These are phyloP conservation scores for Friedmanniomyces simplex DNA, from an alignment of 495 filamentous ascomycete species.

Conservation along the genomic window DNA sequence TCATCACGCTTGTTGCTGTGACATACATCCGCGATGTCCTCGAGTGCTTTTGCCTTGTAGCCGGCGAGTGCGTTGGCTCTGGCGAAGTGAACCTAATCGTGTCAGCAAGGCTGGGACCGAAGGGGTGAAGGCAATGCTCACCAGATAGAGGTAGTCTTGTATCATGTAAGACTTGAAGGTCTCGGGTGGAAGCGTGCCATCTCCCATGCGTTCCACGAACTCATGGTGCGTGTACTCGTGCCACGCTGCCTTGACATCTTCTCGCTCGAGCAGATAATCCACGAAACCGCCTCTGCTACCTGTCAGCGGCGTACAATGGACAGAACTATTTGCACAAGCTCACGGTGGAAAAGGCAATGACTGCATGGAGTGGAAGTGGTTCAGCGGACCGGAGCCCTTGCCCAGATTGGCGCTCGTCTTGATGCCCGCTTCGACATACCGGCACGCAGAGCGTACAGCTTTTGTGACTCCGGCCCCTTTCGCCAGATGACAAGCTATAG, in stretches of 20 bases:
- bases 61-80: conserved; percentile 71
- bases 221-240: conserved; percentile 62
- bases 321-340: conserved; percentile 24
- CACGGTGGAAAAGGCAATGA: conserved; percentile 74
- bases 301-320: not conserved
- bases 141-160: conserved; percentile 83
- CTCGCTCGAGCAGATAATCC: conserved; percentile 69
- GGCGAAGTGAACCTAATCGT: conserved; percentile 64
- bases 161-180: conserved; percentile 77
- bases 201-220: conserved; percentile 66
- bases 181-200: conserved; percentile 59
- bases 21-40: conserved; percentile 52
- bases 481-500: conserved; percentile 80
- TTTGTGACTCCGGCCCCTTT: conserved; percentile 44
- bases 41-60: conserved; percentile 67
- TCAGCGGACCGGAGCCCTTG: conserved; percentile 76
- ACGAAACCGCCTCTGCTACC: conserved; percentile 60
- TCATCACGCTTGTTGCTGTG: conserved; percentile 21
- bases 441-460: conserved; percentile 61
- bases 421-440: conserved; percentile 79
- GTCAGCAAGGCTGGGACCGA: not conserved
- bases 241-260: conserved; percentile 64
- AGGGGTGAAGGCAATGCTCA: conserved; percentile 31
- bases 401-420: conserved; percentile 63
- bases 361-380: conserved; percentile 83